Conservation (phyloP, 2,329 filamentous ascomycete species). For the Colletotrichum nymphaeae region DNA sequence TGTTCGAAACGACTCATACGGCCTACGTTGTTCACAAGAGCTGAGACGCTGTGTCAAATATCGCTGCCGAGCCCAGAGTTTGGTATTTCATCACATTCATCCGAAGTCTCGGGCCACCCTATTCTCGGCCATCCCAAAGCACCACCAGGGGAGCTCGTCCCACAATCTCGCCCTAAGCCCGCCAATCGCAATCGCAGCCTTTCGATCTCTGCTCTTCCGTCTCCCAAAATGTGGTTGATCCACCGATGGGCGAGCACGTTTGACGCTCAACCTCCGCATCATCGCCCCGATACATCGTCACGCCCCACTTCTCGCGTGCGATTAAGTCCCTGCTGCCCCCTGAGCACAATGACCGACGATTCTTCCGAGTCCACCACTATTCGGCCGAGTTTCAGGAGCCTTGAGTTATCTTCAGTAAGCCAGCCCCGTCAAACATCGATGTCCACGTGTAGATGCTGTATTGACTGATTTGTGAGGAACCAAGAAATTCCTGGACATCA, state of each 20-base stretch:
- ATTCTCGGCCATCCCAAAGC: not conserved
- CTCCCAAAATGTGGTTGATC: not conserved
- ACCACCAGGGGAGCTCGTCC: not conserved
- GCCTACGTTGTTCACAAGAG: not conserved
- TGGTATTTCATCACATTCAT: slow-evolving; percentile 5
- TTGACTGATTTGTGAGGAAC: not conserved
- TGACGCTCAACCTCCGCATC: not conserved
- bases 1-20: slow-evolving; percentile 22
- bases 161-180: not conserved
- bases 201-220: not conserved
- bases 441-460: not conserved
- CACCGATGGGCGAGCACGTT: not conserved
- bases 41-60: slow-evolving; percentile 15
- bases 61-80: not conserved
- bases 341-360: not conserved
- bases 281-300: not conserved
- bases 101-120: slow-evolving; percentile 10
- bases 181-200: slow-evolving; percentile 21
- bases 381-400: not conserved
- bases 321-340: too few species aligned
- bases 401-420: not conserved
- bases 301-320: slow-evolving; percentile 4
- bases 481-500: not conserved
- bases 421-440: not conserved
- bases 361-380: not conserved